Evolutionary conservation across 257 asterid genomes (phyloP), one percentile per base, ranked within the genome.

Genomic region (Nicotiana knightiana): DNA sequence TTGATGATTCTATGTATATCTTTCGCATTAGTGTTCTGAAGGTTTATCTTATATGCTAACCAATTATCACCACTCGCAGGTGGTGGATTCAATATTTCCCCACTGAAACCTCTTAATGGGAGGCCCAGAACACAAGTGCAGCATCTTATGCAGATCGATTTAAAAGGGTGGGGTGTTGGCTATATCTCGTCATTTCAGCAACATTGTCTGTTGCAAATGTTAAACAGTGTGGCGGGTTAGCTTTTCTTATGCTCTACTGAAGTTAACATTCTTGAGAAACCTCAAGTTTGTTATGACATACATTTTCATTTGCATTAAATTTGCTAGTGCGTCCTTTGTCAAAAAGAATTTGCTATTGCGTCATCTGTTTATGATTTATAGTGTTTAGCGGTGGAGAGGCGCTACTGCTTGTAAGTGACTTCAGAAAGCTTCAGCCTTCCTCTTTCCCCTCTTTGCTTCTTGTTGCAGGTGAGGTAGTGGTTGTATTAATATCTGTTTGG

Each of bases 101-200:
- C 98, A 76, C 79, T 95, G 88, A 93, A 89, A 89, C 90, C 99
- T 39, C 91, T 84, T 82, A 84, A 95, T 75, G 99, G 99, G 82
- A 92, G 86, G 86, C 98, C 99, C 63, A 87, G 98, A 88, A 90
- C 99, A 81, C 98, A 93, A 90, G 97, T 95, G 79, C 99, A 95
- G 88, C 97, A 95, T 93, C 99, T 95, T 85, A 93, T 93, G 96
- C 99, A 95, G 87, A 92, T 95, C 76, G 98, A 95, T 89, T 88
- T 93, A 70, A 93, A 93, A 88, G 99, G 99, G 82, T 94, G 99
- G 98, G 98, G 97, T 82, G 97, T 94, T 84, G 96, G 97, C 78
- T 96, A 96, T 88, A 51, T 93, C 84, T 88, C 98, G 61, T 92
- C 93, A 81, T 96, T 92, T 89, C 99, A 96, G 89, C 99, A 96